These are phyloP conservation scores for Camelina hispida DNA, from an alignment of 345 rosid species.

Conservation along the genomic window DNA sequence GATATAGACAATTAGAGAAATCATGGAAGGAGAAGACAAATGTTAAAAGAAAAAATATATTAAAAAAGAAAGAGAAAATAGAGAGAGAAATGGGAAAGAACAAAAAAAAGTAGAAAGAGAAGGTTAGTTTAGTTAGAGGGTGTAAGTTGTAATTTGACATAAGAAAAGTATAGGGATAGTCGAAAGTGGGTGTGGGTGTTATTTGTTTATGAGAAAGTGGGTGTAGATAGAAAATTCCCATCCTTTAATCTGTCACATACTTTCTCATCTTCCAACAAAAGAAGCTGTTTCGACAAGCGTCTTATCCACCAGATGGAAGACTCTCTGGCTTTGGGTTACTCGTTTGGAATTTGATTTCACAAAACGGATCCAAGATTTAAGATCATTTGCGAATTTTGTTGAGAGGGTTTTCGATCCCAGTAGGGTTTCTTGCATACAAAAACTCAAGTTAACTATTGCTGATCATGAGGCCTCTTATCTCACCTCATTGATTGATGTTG, in stretches of 20 bases:
- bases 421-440: not conserved
- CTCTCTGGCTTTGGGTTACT: not conserved
- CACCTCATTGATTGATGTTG: not conserved
- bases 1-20: too few species aligned
- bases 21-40: too few species aligned
- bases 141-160: too few species aligned
- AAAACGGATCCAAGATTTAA: not conserved
- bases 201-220: too few species aligned
- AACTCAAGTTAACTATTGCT: not conserved
- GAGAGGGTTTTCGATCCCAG: not conserved
- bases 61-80: too few species aligned
- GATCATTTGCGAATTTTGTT: not conserved
- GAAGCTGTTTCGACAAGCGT: constrained; percentile 3
- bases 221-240: too few species aligned
- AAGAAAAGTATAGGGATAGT: too few species aligned
- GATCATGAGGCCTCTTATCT: not conserved
- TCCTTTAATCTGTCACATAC: not conserved
- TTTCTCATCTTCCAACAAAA: not conserved
- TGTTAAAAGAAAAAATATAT: too few species aligned
- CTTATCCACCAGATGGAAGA: constrained; percentile 7
- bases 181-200: too few species aligned
- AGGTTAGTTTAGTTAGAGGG: too few species aligned
- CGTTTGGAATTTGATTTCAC: not conserved
- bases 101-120: too few species aligned
- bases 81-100: too few species aligned